Evolutionary conservation across 345 rosid species (phyloP).

Genomic region (Euphorbia tirucalli): DNA sequence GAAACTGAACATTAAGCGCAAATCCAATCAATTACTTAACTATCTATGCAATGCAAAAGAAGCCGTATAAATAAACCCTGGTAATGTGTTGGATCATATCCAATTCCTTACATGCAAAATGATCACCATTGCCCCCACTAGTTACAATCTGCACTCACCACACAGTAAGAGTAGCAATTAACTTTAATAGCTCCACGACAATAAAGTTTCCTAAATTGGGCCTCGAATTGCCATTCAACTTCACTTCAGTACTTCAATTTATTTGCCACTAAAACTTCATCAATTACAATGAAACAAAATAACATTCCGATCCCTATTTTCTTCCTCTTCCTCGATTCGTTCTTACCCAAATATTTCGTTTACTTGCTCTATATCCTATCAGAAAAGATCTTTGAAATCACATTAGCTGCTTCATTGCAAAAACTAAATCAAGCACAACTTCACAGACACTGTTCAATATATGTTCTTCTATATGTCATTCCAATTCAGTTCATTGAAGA

Average conservation of each 20-base stretch:
- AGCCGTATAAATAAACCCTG: not conserved
- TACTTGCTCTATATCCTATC: not conserved
- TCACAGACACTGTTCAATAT: conserved; percentile 23
- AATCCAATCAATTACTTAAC: not conserved
- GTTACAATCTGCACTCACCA: not conserved
- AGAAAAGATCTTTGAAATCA: conserved; percentile 3
- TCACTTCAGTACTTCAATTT: conserved; percentile 8
- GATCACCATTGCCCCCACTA: conserved; percentile 2
- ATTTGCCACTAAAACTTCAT: conserved; percentile 8
- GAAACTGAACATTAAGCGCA: not conserved
- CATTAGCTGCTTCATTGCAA: conserved; percentile 25
- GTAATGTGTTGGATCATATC: not conserved
- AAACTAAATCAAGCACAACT: conserved; percentile 18
- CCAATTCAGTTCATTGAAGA: conserved; percentile 36
- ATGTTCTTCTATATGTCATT: conserved; percentile 27
- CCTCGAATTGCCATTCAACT: conserved; percentile 13
- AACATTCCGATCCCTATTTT: not conserved
- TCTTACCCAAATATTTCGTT: conserved; percentile 17
- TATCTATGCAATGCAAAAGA: not conserved
- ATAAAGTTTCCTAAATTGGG: not conserved
- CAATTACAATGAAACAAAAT: conserved; percentile 11
- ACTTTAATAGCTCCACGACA: conserved; percentile 8
- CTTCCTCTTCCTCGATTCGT: conserved; percentile 12
- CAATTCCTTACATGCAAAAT: not conserved
- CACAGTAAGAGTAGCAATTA: conserved; percentile 1